Base-by-base conservation (phyloP, 2,329 filamentous ascomycete genomes). In the Fusarium protoensiforme region DNA sequence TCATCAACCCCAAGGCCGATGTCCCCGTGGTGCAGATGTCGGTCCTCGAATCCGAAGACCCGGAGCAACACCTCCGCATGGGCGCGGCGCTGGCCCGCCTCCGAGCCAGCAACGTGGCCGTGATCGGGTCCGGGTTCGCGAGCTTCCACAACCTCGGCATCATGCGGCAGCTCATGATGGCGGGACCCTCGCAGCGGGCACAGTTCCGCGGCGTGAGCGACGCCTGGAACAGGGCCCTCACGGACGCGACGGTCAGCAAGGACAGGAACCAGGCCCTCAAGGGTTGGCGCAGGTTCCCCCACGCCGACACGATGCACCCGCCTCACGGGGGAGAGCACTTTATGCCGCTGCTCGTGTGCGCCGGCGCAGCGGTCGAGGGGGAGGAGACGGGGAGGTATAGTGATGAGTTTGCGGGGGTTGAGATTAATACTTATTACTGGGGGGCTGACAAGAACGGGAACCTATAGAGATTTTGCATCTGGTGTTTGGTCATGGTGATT, bases 111-210 rank as follows among this genome's bases (percentile, higher is more conserved):
- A 88, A 88, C 79, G 82, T 91, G n/a, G 89, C 89, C 73, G 84
- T 91, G 64, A 74, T 91, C 43, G 89, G 89, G n/a, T 90, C 87
- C 0, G 89, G 89, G 27, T 90, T 90, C 72, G 88, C 89, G 1
- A 87, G 86, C 4, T 83, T 90, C 64, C 89, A 91, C 78, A 90
- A 90, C 77, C 75, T 90, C 10, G 79, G 82, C 27, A 74, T 83
- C 33, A 86, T 90, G 84, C 83, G 85, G 31, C 64, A 73, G 48
- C 73, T 85, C 29, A 74, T 77, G 27, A 65, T 60, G 54, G 72
- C 75, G 18, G 75, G 78, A 5, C 56, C 71, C 4, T 69, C 67
- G 7, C 68, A 74, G 53, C 57, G 67, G 13, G 75, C 75, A 2
- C 66, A 72, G 31, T 77, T 85, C 61, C 75, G 67, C 43, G 62